Evolutionary conservation across 306 rosid genomes (phyloP).

Genomic region (Lathyrus tuberosus): DNA sequence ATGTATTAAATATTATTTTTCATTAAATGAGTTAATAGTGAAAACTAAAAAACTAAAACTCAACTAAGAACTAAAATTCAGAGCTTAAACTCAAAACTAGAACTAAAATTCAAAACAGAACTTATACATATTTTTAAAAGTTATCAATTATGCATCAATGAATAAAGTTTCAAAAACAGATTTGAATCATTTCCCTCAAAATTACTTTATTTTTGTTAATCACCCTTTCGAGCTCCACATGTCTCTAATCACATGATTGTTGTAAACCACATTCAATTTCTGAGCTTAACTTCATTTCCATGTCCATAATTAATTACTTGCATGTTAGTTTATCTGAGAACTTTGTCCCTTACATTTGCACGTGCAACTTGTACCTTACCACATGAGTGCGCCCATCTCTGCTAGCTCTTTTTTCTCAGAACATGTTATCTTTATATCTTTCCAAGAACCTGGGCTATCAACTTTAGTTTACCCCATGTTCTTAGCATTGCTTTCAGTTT

Average conservation of each 20-base stretch:
- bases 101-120: too few species aligned
- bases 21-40: too few species aligned
- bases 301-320: background rate
- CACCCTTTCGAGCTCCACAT: too few species aligned
- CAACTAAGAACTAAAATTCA: too few species aligned
- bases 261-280: background rate
- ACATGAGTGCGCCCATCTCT: constrained; percentile 24
- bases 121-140: too few species aligned
- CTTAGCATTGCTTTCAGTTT: constrained; percentile 17
- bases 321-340: constrained; percentile 2
- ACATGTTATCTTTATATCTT: constrained; percentile 15
- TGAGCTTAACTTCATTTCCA: constrained; percentile 4
- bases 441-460: constrained; percentile 18
- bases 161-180: too few species aligned
- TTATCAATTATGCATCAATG: too few species aligned
- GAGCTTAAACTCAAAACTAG: too few species aligned
- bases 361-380: constrained; percentile 44
- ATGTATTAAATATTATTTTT: too few species aligned
- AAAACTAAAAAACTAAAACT: too few species aligned
- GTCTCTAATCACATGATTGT: constrained; percentile 21
- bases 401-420: constrained; percentile 11
- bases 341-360: constrained; percentile 32
- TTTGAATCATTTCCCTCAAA: too few species aligned
- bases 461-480: constrained; percentile 30
- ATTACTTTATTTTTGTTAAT: too few species aligned